A percentile compares a stretch with the other conserved stretches of the same genome.
phyloP scores from a whole-genome alignment of 2,329 filamentous ascomycete genomes.

The Talaromyces islandicus region DNA sequence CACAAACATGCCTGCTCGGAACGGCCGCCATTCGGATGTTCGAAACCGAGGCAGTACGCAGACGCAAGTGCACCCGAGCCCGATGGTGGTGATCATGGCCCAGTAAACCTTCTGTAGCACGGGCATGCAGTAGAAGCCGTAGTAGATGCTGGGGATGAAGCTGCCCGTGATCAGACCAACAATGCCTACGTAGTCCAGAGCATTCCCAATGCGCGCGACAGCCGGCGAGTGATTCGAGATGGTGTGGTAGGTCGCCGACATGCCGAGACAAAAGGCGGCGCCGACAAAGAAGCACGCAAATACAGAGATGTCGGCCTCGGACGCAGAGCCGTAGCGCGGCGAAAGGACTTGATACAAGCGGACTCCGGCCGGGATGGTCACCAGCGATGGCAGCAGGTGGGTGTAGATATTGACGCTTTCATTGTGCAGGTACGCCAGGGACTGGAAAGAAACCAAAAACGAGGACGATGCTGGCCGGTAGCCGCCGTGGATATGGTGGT shows the following conservation, averaged over 20 bases:
- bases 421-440: slow-evolving; percentile 60
- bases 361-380: slow-evolving; percentile 48
- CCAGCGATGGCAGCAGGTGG: slow-evolving; percentile 61
- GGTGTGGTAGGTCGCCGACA: slow-evolving; percentile 80
- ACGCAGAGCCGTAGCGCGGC: slow-evolving; percentile 61
- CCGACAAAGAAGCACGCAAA: slow-evolving; percentile 76
- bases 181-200: slow-evolving; percentile 92
- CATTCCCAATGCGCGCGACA: slow-evolving; percentile 80
- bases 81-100: slow-evolving; percentile 70
- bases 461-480: slow-evolving; percentile 61
- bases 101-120: slow-evolving; percentile 65
- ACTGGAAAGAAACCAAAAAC: slow-evolving; percentile 52
- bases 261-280: slow-evolving; percentile 65
- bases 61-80: slow-evolving; percentile 67
- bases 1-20: slow-evolving; percentile 85
- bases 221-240: slow-evolving; percentile 75
- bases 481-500: slow-evolving; percentile 61
- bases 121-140: slow-evolving; percentile 71
- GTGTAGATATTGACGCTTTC: slow-evolving; percentile 68
- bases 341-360: slow-evolving; percentile 54
- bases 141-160: slow-evolving; percentile 83
- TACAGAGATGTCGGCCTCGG: slow-evolving; percentile 58
- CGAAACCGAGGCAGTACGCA: slow-evolving; percentile 79
- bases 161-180: slow-evolving; percentile 86
- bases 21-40: slow-evolving; percentile 74